These are phyloP conservation scores for Fomes fomentarius DNA, from an alignment of 1,284 basidiomycete species.

Conservation along the genomic window DNA sequence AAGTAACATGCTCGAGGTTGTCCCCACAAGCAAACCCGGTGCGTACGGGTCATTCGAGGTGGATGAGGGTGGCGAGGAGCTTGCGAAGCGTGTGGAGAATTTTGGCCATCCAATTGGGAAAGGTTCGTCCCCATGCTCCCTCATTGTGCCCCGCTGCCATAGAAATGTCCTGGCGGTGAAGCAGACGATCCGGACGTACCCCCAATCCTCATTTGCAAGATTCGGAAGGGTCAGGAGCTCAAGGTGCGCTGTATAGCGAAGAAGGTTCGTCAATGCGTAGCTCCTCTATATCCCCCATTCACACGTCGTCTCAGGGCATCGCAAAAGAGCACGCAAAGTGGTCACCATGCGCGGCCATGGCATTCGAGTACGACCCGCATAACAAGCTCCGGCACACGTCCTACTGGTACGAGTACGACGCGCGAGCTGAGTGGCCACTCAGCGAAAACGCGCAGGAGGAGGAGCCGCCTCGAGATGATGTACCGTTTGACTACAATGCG, in stretches of 20 bases:
- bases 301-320: constrained; percentile 67
- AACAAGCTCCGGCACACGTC: constrained; percentile 97
- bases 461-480: constrained; percentile 76
- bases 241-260: constrained; percentile 89
- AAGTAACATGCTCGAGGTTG: constrained; percentile 74
- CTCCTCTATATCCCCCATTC: not conserved
- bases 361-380: constrained; percentile 98
- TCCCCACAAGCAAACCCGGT: constrained; percentile 35
- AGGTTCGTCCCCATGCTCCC: constrained; percentile 46
- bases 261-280: constrained; percentile 62
- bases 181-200: constrained; percentile 61
- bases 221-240: constrained; percentile 93
- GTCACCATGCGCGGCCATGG: constrained; percentile 94
- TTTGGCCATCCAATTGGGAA: constrained; percentile 92
- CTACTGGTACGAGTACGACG: constrained; percentile 92
- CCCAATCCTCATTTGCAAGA: constrained; percentile 89
- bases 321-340: constrained; percentile 99
- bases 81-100: constrained; percentile 70
- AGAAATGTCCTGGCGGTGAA: not conserved
- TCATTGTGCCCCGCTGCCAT: not conserved
- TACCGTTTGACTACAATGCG: constrained; percentile 85
- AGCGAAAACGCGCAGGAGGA: constrained; percentile 85
- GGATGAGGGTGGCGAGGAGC: constrained; percentile 64
- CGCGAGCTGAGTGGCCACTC: constrained; percentile 82
- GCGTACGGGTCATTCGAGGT: constrained; percentile 36